Base-by-base conservation (phyloP, 2,329 filamentous ascomycete genomes). In the Phialophora expanda region DNA sequence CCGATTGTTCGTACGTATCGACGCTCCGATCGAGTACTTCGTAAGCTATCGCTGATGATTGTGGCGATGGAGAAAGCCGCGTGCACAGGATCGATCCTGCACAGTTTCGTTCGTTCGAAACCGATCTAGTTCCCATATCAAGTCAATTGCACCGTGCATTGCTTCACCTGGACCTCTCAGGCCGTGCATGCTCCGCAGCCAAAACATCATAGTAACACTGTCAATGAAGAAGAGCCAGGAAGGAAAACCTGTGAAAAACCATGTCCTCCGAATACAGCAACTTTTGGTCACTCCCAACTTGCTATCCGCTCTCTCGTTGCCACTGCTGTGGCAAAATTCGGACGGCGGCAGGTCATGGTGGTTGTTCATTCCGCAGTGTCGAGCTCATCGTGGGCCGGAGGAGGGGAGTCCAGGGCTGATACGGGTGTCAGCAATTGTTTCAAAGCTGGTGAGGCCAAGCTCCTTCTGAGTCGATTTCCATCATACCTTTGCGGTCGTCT, bases 341-440 rank as follows among this genome's bases (percentile, higher is more conserved):
- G 38, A 34, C 32, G 38, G 14, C 38, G 38, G 38, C 38, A n/a
- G 17, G 20, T 44, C 38, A 17, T 14, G 14, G 6, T 44, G 38
- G 38, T n/a, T 44, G 20, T 58, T 62, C 60, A 88, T 82, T 98
- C 95, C 75, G 93, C 94, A 76, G 95, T 93, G 79, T 99, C 95
- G 77, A 98, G 87, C 76, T 99, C 95, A 78, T 99, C 95, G 76
- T 97, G 92, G 73, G 88, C 89, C 70, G 91, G 89, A 69, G 91
- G 87, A 72, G 92, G 90, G 74, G 91, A 92, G 72, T 96, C 92
- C 74, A 90, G 82, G 76, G 86, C 78, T 71, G 69, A 71, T 73
- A 79, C 81, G 80, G 73, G 62, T 69, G 62, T 70, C 65, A 72
- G 70, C 74, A 32, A 76, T 67, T 24, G 55, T 41, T 55, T 62